phyloP scores from a whole-genome alignment of 2,329 filamentous ascomycete genomes.

The Pezicula carpinea region DNA sequence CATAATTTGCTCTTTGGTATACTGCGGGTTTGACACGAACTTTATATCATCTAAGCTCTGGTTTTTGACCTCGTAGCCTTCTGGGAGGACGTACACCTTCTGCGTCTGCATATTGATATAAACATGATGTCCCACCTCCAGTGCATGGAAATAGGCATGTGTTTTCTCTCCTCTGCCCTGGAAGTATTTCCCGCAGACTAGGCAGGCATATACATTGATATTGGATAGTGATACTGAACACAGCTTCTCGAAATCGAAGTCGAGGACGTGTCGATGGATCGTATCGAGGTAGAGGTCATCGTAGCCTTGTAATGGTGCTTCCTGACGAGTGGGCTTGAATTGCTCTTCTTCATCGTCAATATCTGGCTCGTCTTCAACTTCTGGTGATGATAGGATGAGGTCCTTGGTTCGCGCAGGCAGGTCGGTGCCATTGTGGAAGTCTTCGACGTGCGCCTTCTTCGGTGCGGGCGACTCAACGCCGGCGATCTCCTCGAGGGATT shows the following conservation, averaged over 20 bases:
- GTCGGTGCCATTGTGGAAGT: slow-evolving; percentile 23
- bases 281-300: slow-evolving; percentile 97
- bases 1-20: slow-evolving; percentile 74
- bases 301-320: slow-evolving; percentile 80
- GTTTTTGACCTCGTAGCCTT: slow-evolving; percentile 94
- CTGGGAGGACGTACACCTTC: slow-evolving; percentile 85
- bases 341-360: slow-evolving; percentile 29
- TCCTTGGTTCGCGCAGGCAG: slow-evolving; percentile 24
- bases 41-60: slow-evolving; percentile 97
- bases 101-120: slow-evolving; percentile 97
- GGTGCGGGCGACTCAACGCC: slow-evolving; percentile 53
- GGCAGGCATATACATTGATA: slow-evolving; percentile 97
- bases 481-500: slow-evolving; percentile 53
- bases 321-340: slow-evolving; percentile 57
- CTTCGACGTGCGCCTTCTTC: slow-evolving; percentile 49
- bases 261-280: slow-evolving; percentile 85
- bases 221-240: slow-evolving; percentile 95
- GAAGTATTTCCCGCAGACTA: slow-evolving; percentile 97
- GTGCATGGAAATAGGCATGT: slow-evolving; percentile 94
- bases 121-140: slow-evolving; percentile 93
- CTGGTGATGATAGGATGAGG: slow-evolving; percentile 4
- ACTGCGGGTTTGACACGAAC: slow-evolving; percentile 89
- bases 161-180: slow-evolving; percentile 91
- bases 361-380: slow-evolving; percentile 20
- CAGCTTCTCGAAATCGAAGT: slow-evolving; percentile 98